phyloP scores from a whole-genome alignment of 306 rosid genomes.

The Acacia acuminata region DNA sequence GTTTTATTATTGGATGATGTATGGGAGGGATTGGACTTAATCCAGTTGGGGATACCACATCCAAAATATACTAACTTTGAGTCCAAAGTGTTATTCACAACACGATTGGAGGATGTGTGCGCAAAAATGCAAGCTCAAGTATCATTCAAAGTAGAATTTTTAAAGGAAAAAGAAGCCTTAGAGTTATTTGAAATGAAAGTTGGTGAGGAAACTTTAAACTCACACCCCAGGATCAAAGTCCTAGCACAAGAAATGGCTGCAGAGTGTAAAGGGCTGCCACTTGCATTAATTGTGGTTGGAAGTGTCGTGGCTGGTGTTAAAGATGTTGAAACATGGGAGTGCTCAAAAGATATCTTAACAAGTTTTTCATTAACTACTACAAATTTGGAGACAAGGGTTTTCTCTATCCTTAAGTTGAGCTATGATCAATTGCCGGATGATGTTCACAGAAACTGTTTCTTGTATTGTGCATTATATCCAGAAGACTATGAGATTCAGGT shows the following conservation, averaged over 20 bases:
- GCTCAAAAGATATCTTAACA: not conserved
- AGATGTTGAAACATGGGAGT: not conserved
- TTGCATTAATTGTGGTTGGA: slow-evolving; percentile 24
- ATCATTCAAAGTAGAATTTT: slow-evolving; percentile 2
- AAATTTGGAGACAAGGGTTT: slow-evolving; percentile 1
- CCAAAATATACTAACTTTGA: not conserved
- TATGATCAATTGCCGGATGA: slow-evolving; percentile 19
- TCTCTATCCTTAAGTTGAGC: slow-evolving; percentile 21
- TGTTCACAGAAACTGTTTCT: not conserved
- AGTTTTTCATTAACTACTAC: not conserved
- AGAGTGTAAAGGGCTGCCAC: slow-evolving; percentile 25
- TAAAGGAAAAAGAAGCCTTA: not conserved
- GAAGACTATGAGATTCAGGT: not conserved
- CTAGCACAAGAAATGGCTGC: not conserved
- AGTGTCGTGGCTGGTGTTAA: slow-evolving; percentile 25
- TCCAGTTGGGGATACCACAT: slow-evolving; percentile 16
- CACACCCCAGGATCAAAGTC: not conserved
- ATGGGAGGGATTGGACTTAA: slow-evolving; percentile 12
- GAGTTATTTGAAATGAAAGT: not conserved
- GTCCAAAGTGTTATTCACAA: slow-evolving; percentile 25
- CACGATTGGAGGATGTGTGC: slow-evolving; percentile 23
- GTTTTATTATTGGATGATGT: slow-evolving; percentile 34
- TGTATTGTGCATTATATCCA: slow-evolving; percentile 29
- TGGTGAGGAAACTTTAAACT: not conserved
- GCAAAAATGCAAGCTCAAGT: slow-evolving; percentile 16